Conservation (phyloP, 306 rosid species). For the Gleditsia sinensis region DNA sequence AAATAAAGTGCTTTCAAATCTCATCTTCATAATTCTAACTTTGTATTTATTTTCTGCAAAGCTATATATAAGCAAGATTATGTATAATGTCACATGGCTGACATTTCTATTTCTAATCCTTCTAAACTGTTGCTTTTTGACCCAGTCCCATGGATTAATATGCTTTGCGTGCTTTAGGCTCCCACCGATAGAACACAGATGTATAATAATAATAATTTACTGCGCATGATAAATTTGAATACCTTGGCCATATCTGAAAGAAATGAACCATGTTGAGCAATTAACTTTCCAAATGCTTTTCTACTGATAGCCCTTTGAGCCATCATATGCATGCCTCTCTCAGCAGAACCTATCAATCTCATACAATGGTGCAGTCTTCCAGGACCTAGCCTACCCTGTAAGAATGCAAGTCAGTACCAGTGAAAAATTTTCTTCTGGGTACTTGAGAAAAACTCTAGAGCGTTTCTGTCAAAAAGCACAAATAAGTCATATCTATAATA, state of each 20-base stretch:
- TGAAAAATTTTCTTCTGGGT: not conserved
- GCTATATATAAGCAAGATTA: slow-evolving; percentile 11
- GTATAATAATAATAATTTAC: not conserved
- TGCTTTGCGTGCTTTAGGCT: not conserved
- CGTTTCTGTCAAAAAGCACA: slow-evolving; percentile 1
- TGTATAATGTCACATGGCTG: not conserved
- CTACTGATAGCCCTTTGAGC: slow-evolving; percentile 85
- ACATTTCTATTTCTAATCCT: slow-evolving; percentile 15
- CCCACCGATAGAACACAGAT: not conserved
- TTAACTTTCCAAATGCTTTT: slow-evolving; percentile 80
- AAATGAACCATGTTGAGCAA: slow-evolving; percentile 94
- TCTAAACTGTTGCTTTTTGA: not conserved
- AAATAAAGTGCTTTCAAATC: no score
- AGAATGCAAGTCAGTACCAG: slow-evolving; percentile 20
- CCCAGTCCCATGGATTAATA: not conserved
- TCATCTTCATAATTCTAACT: no score
- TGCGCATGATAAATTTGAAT: slow-evolving; percentile 19
- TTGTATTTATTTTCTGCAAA: no score
- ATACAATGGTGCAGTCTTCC: slow-evolving; percentile 99
- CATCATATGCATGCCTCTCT: slow-evolving; percentile 86
- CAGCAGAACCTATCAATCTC: slow-evolving; percentile 94
- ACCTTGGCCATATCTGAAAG: slow-evolving; percentile 85
- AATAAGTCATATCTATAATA: not conserved
- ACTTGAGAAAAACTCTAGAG: slow-evolving; percentile 18
- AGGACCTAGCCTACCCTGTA: slow-evolving; percentile 96